A percentile compares a stretch with the other conserved stretches of the same genome.
Conservation (phyloP, 495 filamentous ascomycete genomes). For the Halenospora varia region DNA sequence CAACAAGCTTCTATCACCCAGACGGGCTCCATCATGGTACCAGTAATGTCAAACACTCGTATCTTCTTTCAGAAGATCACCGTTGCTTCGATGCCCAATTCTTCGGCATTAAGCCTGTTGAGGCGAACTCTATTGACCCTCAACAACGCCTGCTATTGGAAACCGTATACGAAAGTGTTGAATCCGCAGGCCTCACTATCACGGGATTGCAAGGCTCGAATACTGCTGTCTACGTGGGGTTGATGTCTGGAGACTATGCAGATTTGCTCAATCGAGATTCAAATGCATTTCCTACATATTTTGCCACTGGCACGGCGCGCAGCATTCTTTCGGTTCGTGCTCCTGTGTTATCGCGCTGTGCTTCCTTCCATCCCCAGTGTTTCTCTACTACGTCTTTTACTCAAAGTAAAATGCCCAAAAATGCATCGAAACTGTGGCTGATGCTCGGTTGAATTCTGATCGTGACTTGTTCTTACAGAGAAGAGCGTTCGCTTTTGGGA, state of each 20-base stretch:
- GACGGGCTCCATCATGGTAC: constrained; percentile 11
- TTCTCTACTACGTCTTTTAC: too few species aligned
- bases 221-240: constrained; percentile 33
- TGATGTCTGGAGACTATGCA: constrained; percentile 32
- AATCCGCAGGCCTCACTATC: constrained; percentile 44
- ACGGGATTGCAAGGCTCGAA: constrained; percentile 21
- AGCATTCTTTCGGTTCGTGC: too few species aligned
- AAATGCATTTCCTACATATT: constrained; percentile 31
- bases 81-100: constrained; percentile 54
- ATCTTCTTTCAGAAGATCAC: constrained; percentile 49
- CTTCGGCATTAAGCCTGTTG: constrained; percentile 52
- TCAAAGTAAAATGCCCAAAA: too few species aligned
- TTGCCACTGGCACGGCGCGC: constrained; percentile 37
- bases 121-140: constrained; percentile 57
- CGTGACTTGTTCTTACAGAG: too few species aligned
- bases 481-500: too few species aligned
- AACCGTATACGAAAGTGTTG: constrained; percentile 51
- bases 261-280: constrained; percentile 24
- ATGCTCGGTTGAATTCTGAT: too few species aligned
- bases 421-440: too few species aligned
- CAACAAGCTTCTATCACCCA: constrained; percentile 44
- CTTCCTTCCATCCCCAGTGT: too few species aligned
- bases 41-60: constrained; percentile 24
- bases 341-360: too few species aligned
- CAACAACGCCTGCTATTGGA: constrained; percentile 54